These are phyloP conservation scores for Metrosideros polymorpha DNA, from an alignment of 441 rosid species.

Conservation along the genomic window DNA sequence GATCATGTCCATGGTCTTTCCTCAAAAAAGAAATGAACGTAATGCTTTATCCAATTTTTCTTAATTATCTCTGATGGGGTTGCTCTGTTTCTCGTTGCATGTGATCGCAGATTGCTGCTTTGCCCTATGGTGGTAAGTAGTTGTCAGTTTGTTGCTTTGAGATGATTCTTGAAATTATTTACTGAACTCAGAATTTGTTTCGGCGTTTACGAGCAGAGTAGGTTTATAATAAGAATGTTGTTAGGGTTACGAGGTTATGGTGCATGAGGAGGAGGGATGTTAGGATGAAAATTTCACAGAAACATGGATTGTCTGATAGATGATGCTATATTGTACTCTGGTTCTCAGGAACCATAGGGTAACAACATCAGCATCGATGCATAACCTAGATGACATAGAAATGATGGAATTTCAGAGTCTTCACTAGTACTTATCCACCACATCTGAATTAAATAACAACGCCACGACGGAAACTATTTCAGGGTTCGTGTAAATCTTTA, in stretches of 20 bases:
- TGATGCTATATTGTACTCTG: too few species aligned
- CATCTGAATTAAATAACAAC: background rate
- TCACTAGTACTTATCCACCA: background rate
- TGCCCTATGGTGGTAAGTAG: constrained; percentile 68
- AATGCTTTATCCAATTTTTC: background rate
- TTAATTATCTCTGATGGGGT: background rate
- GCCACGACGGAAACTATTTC: background rate
- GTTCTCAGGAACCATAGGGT: too few species aligned
- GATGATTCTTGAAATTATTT: background rate
- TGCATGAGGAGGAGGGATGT: background rate
- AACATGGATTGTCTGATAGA: background rate
- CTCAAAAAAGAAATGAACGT: background rate
- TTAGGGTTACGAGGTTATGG: background rate
- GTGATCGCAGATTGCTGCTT: constrained; percentile 71
- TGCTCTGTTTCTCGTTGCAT: background rate
- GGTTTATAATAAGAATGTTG: background rate
- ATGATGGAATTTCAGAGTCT: background rate
- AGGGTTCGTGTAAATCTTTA: background rate
- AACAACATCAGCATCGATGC: background rate
- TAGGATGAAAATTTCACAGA: background rate
- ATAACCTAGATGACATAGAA: background rate
- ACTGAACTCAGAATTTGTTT: background rate
- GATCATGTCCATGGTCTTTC: background rate
- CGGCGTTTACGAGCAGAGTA: background rate
- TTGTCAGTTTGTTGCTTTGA: background rate